Conservation (phyloP, 805 yeast species). For the Lachancea lanzarotensis region DNA sequence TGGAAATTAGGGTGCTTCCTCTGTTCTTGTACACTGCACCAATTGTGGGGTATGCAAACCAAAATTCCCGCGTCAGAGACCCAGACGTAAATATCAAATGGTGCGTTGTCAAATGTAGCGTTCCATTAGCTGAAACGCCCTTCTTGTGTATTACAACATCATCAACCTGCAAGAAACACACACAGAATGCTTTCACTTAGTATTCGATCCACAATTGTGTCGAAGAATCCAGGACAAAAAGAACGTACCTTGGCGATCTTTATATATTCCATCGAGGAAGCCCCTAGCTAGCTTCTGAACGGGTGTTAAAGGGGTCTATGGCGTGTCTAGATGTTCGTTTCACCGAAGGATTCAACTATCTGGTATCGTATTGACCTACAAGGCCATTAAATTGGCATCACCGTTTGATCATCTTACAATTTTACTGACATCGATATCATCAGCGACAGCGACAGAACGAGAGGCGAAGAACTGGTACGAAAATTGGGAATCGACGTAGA, state of each 20-base stretch:
- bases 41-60: conserved; percentile 89
- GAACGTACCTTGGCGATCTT: conserved; percentile 44
- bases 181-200: background rate
- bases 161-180: conserved; percentile 32
- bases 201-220: conserved; percentile 1
- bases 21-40: conserved; percentile 49
- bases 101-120: conserved; percentile 65
- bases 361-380: too few species aligned
- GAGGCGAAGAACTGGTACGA: too few species aligned
- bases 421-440: too few species aligned
- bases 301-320: background rate
- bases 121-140: conserved; percentile 51
- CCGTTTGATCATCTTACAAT: too few species aligned
- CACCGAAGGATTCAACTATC: too few species aligned
- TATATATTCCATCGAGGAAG: conserved; percentile 44
- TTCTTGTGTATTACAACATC: conserved; percentile 51
- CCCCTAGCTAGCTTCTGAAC: background rate
- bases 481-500: too few species aligned
- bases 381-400: too few species aligned
- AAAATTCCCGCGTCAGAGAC: conserved; percentile 52
- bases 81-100: conserved; percentile 58
- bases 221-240: background rate
- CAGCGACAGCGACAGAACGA: too few species aligned
- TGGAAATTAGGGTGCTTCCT: conserved; percentile 42
- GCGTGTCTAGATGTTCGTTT: background rate